Evolutionary conservation across 768 basidiomycete genomes (phyloP).

Genomic region (Trametes maxima): DNA sequence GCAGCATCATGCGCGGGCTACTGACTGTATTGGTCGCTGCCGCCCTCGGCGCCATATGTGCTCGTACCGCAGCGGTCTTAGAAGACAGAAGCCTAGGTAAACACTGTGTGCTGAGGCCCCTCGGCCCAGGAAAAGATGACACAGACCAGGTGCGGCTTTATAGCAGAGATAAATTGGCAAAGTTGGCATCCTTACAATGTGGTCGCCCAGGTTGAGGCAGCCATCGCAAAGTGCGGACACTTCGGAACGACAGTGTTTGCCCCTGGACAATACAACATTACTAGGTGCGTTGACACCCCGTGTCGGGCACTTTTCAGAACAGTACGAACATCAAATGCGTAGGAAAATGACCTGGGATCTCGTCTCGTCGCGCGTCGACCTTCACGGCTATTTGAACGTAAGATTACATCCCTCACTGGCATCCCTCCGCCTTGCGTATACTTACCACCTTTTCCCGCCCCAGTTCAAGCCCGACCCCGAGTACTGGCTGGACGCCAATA

Average conservation of each 20-base stretch:
- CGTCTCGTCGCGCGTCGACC: conserved; percentile 44
- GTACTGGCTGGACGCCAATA: conserved; percentile 56
- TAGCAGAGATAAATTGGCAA: not conserved
- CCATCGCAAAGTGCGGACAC: conserved; percentile 52
- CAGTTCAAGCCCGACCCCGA: conserved; percentile 58
- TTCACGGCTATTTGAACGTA: conserved; percentile 48
- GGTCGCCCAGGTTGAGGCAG: conserved; percentile 44
- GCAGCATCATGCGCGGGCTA: not conserved
- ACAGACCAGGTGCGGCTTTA: conserved; percentile 27
- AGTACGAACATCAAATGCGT: too few species aligned
- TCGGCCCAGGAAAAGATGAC: conserved; percentile 30
- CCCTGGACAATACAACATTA: conserved; percentile 52
- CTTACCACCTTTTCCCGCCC: not conserved
- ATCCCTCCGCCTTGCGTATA: too few species aligned
- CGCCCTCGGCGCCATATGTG: not conserved
- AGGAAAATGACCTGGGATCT: conserved; percentile 62
- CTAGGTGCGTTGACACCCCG: conserved; percentile 37
- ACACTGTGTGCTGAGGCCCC: conserved; percentile 25
- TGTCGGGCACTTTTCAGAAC: not conserved
- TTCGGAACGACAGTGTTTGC: conserved; percentile 48
- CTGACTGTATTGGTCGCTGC: not conserved
- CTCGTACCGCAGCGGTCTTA: not conserved
- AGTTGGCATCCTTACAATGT: not conserved
- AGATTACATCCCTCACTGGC: conserved; percentile 6
- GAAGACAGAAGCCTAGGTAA: not conserved